Percentiles rank a stretch among this genome's conserved stretches.
Conservation (phyloP, 2,329 filamentous ascomycete species). For the Cercospora sp. region DNA sequence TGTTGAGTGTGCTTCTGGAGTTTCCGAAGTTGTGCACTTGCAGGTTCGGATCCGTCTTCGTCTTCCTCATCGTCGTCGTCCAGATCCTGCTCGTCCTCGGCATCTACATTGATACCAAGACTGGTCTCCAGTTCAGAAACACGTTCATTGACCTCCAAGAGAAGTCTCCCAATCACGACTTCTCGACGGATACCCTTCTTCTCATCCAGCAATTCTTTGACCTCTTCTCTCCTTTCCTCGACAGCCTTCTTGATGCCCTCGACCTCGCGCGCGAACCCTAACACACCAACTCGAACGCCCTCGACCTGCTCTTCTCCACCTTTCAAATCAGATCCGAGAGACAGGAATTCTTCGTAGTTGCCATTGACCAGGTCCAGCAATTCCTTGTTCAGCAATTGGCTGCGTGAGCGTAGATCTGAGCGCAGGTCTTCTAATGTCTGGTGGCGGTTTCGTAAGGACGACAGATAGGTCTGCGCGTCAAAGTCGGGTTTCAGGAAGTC, state of each 20-base stretch:
- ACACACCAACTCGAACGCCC: slow-evolving; percentile 79
- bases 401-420: slow-evolving; percentile 77
- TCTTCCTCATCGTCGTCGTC: slow-evolving; percentile 33
- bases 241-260: slow-evolving; percentile 71
- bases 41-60: slow-evolving; percentile 40
- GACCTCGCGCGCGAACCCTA: slow-evolving; percentile 82
- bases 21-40: slow-evolving; percentile 40
- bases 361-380: slow-evolving; percentile 91
- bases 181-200: slow-evolving; percentile 63
- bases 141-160: slow-evolving; percentile 68
- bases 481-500: slow-evolving; percentile 81
- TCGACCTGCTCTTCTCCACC: slow-evolving; percentile 91
- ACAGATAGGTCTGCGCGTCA: slow-evolving; percentile 79
- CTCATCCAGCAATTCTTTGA: slow-evolving; percentile 64
- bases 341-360: slow-evolving; percentile 90
- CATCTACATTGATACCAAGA: slow-evolving; percentile 54
- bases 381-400: slow-evolving; percentile 77
- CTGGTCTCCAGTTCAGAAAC: slow-evolving; percentile 63
- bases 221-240: slow-evolving; percentile 61
- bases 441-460: slow-evolving; percentile 78
- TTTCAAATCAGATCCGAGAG: slow-evolving; percentile 74
- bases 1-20: slow-evolving; percentile 59
- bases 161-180: slow-evolving; percentile 61
- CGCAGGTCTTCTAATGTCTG: slow-evolving; percentile 95
- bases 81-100: slow-evolving; percentile 35